Percentiles rank a stretch among this genome's conserved stretches.
Evolutionary conservation across 2,329 filamentous ascomycete genomes (phyloP).

Genomic region (Bisporella sp.): DNA sequence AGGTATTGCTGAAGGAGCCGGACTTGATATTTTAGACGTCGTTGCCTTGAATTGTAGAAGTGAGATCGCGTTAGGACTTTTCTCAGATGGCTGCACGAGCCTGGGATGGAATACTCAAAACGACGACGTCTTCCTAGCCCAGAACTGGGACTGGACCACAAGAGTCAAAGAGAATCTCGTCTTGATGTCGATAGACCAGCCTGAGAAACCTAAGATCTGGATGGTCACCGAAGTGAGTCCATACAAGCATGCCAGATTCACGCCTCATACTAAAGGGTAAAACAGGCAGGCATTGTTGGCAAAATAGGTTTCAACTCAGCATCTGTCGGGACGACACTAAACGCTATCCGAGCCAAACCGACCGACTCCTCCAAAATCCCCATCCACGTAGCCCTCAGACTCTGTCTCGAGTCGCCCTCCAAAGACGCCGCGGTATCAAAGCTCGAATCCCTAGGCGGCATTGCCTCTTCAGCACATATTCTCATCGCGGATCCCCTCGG

Average conservation of each 20-base stretch:
- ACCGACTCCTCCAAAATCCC: slow-evolving; percentile 40
- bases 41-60: slow-evolving; percentile 43
- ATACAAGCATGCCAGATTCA: neutral
- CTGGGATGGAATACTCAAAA: slow-evolving; percentile 32
- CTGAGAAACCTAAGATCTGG: slow-evolving; percentile 11
- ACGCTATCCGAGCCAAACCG: slow-evolving; percentile 46
- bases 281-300: slow-evolving; percentile 21
- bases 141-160: slow-evolving; percentile 22
- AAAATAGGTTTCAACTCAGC: slow-evolving; percentile 48
- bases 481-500: slow-evolving; percentile 38
- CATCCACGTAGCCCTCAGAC: slow-evolving; percentile 47
- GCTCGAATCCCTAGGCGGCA: slow-evolving; percentile 40
- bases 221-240: slow-evolving; percentile 23
- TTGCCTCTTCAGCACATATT: slow-evolving; percentile 47
- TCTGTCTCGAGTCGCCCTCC: slow-evolving; percentile 40
- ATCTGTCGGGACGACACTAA: slow-evolving; percentile 48
- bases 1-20: slow-evolving; percentile 39
- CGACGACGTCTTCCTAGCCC: slow-evolving; percentile 13
- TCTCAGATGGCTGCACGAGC: slow-evolving; percentile 42
- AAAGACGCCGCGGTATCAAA: slow-evolving; percentile 36
- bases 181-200: slow-evolving; percentile 11
- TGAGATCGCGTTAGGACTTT: slow-evolving; percentile 42
- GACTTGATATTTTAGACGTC: slow-evolving; percentile 33
- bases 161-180: slow-evolving; percentile 13
- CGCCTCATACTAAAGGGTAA: neutral